A percentile compares a stretch with the other conserved stretches of the same genome.
Conservation (phyloP, 2,329 filamentous ascomycete genomes). For the Ophiobolus disseminans region DNA sequence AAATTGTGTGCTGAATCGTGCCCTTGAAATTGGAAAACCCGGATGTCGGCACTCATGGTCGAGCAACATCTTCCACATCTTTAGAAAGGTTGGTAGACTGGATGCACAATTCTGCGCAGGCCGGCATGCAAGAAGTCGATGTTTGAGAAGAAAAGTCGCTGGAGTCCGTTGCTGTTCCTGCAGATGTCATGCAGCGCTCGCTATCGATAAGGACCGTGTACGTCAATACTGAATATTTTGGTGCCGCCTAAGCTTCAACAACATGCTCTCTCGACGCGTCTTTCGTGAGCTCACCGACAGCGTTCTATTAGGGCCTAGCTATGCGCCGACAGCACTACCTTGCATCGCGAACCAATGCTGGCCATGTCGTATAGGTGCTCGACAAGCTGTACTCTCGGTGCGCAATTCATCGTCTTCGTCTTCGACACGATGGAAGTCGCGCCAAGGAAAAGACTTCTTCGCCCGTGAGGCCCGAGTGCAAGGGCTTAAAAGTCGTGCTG, state of each 20-base stretch:
- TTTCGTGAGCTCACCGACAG: conserved; percentile 47
- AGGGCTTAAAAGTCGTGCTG: conserved; percentile 86
- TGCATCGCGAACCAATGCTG: conserved; percentile 25
- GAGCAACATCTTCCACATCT: not conserved
- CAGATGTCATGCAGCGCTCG: too few relatives aligned
- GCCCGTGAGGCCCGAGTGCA: conserved; percentile 77
- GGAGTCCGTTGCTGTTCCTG: too few relatives aligned
- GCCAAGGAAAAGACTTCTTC: conserved; percentile 77
- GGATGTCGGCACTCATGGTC: not conserved
- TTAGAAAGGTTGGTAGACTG: not conserved
- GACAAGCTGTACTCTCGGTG: conserved; percentile 5
- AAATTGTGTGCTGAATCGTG: too few relatives aligned
- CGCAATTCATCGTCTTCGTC: conserved; percentile 57
- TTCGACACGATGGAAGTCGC: conserved; percentile 80
- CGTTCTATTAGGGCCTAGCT: conserved; percentile 30
- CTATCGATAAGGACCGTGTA: too few relatives aligned
- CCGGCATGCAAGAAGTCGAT: too few relatives aligned
- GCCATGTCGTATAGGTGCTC: conserved; percentile 11
- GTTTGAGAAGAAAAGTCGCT: too few relatives aligned
- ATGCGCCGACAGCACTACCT: conserved; percentile 3
- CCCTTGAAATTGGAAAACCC: too few relatives aligned
- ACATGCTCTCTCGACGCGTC: conserved; percentile 48
- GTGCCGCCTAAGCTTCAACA: too few relatives aligned
- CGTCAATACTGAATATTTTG: not conserved
- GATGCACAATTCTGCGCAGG: too few relatives aligned